Conservation (phyloP, 306 rosid genomes). For the Herpetospermum pedunculosum region DNA sequence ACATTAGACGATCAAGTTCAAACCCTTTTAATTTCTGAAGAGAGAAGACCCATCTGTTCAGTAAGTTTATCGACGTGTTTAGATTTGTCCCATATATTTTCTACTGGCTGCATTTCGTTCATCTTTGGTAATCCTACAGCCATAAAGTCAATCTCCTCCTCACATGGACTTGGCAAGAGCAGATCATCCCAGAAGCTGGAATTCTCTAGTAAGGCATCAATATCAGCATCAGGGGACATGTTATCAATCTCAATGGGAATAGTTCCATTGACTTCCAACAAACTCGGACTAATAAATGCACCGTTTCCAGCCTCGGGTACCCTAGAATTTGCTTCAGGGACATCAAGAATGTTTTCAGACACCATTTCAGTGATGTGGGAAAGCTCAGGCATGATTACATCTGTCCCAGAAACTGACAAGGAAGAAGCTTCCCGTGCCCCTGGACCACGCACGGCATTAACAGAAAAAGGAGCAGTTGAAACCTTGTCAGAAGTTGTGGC, state of each 20-base stretch:
- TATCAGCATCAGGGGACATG: slow-evolving; percentile 44
- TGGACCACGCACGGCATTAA: slow-evolving; percentile 28
- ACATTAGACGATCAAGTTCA: slow-evolving; percentile 32
- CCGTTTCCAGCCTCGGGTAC: slow-evolving; percentile 29
- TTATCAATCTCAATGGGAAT: slow-evolving; percentile 47
- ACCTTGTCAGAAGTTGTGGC: slow-evolving; percentile 35
- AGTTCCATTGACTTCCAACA: slow-evolving; percentile 35
- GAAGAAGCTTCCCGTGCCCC: slow-evolving; percentile 30
- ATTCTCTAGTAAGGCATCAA: slow-evolving; percentile 52
- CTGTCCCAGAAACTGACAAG: slow-evolving; percentile 35
- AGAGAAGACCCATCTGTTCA: slow-evolving; percentile 80
- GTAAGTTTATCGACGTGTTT: slow-evolving; percentile 65
- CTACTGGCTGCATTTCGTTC: slow-evolving; percentile 41
- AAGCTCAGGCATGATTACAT: slow-evolving; percentile 54
- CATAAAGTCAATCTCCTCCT: slow-evolving; percentile 41
- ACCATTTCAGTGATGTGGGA: slow-evolving; percentile 39
- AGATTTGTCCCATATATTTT: slow-evolving; percentile 56
- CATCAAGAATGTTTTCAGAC: slow-evolving; percentile 32
- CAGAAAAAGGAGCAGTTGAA: slow-evolving; percentile 22
- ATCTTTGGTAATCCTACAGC: slow-evolving; percentile 20
- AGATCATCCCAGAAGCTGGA: slow-evolving; percentile 51
- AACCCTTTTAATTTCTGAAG: slow-evolving; percentile 45
- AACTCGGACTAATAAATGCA: slow-evolving; percentile 33
- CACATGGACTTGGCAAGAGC: slow-evolving; percentile 26
- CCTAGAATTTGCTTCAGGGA: slow-evolving; percentile 38